phyloP scores from a whole-genome alignment of 192 early-diverging fungal genomes.

The Borealophlyctis nickersoniae region DNA sequence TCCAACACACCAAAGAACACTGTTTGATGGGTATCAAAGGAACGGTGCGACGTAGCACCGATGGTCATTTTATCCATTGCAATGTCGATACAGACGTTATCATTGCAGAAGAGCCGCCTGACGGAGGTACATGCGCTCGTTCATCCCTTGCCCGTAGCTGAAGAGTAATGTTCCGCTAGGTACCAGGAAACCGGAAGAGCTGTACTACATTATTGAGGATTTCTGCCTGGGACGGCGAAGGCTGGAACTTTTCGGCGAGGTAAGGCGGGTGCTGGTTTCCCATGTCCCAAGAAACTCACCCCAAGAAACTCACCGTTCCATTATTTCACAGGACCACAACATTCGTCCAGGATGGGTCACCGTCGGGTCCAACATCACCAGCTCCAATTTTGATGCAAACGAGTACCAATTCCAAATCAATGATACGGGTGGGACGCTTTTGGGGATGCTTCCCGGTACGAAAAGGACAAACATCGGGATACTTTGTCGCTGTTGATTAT shows the following conservation, averaged over 20 bases:
- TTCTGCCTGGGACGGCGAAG: slow-evolving; percentile 63
- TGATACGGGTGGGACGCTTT: slow-evolving; percentile 4
- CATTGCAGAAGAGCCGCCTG: slow-evolving; percentile 53
- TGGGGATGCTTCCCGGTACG: slow-evolving; percentile 21
- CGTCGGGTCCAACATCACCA: slow-evolving; percentile 39
- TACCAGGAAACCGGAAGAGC: slow-evolving; percentile 55
- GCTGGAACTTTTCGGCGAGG: slow-evolving; percentile 58
- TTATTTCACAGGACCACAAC: slow-evolving; percentile 42
- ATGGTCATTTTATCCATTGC: slow-evolving; percentile 69
- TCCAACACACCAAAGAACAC: slow-evolving; percentile 63
- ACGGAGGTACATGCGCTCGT: too few relatives aligned
- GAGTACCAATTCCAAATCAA: slow-evolving; percentile 37
- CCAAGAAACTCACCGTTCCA: too few relatives aligned
- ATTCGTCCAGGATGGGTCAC: slow-evolving; percentile 64
- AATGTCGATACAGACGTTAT: slow-evolving; percentile 70
- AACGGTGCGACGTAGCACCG: slow-evolving; percentile 60
- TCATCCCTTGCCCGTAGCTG: too few relatives aligned
- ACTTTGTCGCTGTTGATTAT: too few relatives aligned
- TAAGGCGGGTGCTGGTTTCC: too few relatives aligned
- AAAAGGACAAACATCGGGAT: background rate
- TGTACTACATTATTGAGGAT: slow-evolving; percentile 63
- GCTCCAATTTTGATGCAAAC: slow-evolving; percentile 44
- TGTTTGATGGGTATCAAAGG: slow-evolving; percentile 67
- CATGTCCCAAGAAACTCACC: too few relatives aligned
- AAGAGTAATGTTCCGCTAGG: too few relatives aligned